These are phyloP conservation scores for Lactifluus hygrophoroides DNA, from an alignment of 768 basidiomycete species.

Conservation along the genomic window DNA sequence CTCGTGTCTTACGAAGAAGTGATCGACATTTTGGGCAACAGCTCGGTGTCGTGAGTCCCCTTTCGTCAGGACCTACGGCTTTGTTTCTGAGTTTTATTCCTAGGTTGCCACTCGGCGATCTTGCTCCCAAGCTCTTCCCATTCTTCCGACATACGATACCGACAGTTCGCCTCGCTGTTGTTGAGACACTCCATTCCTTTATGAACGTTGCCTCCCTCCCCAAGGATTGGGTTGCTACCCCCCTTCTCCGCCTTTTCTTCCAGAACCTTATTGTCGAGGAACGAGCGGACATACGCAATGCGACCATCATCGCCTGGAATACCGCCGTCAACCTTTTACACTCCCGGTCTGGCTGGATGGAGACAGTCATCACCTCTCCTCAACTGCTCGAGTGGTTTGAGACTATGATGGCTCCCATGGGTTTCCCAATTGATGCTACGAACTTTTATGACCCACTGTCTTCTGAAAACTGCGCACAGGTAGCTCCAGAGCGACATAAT, in stretches of 20 bases:
- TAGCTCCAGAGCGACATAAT: slow-evolving; percentile 65
- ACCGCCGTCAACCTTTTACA: slow-evolving; percentile 54
- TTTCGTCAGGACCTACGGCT: neutral
- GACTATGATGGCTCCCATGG: slow-evolving; percentile 83
- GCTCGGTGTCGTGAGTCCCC: slow-evolving; percentile 58
- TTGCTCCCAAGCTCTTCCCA: slow-evolving; percentile 85
- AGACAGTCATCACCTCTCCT: slow-evolving; percentile 46
- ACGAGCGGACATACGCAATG: slow-evolving; percentile 69
- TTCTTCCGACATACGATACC: slow-evolving; percentile 97
- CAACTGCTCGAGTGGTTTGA: slow-evolving; percentile 78
- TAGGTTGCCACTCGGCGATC: slow-evolving; percentile 71
- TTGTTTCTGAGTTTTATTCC: neutral
- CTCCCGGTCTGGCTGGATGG: slow-evolving; percentile 38
- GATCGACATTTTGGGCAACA: slow-evolving; percentile 63
- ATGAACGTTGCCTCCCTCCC: slow-evolving; percentile 69
- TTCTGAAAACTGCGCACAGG: slow-evolving; percentile 37
- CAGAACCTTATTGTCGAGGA: slow-evolving; percentile 94
- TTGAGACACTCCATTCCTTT: slow-evolving; percentile 81
- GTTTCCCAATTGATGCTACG: slow-evolving; percentile 60
- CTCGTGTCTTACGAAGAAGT: slow-evolving; percentile 73
- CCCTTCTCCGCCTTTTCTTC: slow-evolving; percentile 78
- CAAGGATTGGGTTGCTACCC: slow-evolving; percentile 69
- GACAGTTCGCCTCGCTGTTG: slow-evolving; percentile 87
- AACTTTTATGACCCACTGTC: slow-evolving; percentile 59
- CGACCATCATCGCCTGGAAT: slow-evolving; percentile 67